Base-by-base conservation (phyloP, 371 early-diverging fungal species). In the Amoeboaphelidium protococcarum region DNA sequence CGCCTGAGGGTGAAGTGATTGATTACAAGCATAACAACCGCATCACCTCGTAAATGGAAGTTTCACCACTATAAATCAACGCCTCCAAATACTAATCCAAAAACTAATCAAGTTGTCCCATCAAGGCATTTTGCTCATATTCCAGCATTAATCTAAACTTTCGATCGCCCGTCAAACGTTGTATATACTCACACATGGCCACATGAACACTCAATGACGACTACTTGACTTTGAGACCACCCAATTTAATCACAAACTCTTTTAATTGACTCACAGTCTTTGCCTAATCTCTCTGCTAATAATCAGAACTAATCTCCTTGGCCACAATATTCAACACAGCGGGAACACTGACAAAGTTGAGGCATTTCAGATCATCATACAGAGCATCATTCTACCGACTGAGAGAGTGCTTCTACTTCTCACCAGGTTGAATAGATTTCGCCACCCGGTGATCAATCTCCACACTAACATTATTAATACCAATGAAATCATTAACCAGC, bases 321-420 rank as follows among this genome's bases (percentile, higher is more conserved):
- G 91, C 86, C 47, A 82, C 68, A 50, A 74, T 73, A 57, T 77
- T 82, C 45, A 92, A 58, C 49, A 75, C 60, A 12, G 71, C 67
- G 23, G 80, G 82, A 1, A 89, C 87, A 2, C 78, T 78, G 0
- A 84, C 73, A 64, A 92, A 88, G 53, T 86, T 83, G 52, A 79
- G 69, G 58, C 83, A 82, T 22, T 90, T 69, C 1, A 90, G 55
- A 41, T 82, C 74, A n/a, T 60, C 52, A 62, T 70, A 86, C 20
- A 90, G 59, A 20, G 63, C 65, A 52, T 92, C 91, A n/a, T n/a
- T n/a, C 19, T 66, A 60, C 10, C 69, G 69, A 58, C 81, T 87
- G 45, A 90, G 60, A 10, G 74, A 6, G 37, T 10, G 16, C 37
- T 31, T 31, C 37, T 31, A 10, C 22, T 42, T 42, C n/a, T 22